These are phyloP conservation scores for Turritis glabra DNA, from an alignment of 345 rosid species.

Conservation along the genomic window DNA sequence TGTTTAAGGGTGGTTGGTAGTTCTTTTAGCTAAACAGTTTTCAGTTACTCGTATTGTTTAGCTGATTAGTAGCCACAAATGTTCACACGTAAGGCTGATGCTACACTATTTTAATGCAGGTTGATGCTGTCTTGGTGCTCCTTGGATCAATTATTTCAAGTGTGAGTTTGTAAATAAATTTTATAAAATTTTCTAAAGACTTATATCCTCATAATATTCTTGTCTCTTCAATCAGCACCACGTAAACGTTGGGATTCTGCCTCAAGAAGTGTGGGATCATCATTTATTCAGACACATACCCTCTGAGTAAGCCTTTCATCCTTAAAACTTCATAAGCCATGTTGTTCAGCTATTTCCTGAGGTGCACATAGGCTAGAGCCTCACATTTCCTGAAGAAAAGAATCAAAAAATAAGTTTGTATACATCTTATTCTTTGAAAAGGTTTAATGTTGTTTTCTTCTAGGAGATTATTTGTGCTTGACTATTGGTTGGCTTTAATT, in stretches of 20 bases:
- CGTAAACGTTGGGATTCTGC: constrained; percentile 51
- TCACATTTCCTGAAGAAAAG: neutral
- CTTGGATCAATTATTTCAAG: constrained; percentile 69
- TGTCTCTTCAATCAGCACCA: constrained; percentile 53
- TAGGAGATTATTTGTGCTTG: constrained; percentile 2
- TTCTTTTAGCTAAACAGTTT: neutral
- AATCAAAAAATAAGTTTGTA: constrained; percentile 17
- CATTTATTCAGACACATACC: constrained; percentile 63
- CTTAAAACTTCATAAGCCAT: constrained; percentile 17
- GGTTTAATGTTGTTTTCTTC: neutral
- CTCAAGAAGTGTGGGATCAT: constrained; percentile 92
- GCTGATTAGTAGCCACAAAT: constrained; percentile 20
- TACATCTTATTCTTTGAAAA: neutral
- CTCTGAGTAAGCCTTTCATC: constrained; percentile 59
- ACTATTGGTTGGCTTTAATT: neutral
- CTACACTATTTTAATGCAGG: constrained; percentile 50
- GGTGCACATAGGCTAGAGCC: constrained; percentile 7
- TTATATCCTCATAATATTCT: constrained; percentile 3
- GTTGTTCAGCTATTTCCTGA: constrained; percentile 19
- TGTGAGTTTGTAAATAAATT: constrained; percentile 49
- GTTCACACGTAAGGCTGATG: neutral
- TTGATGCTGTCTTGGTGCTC: constrained; percentile 72
- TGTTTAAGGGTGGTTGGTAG: constrained; percentile 9
- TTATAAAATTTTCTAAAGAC: neutral
- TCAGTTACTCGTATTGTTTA: neutral